Evolutionary conservation across 2,329 filamentous ascomycete species (phyloP).

Genomic region (Penicillium sp.): DNA sequence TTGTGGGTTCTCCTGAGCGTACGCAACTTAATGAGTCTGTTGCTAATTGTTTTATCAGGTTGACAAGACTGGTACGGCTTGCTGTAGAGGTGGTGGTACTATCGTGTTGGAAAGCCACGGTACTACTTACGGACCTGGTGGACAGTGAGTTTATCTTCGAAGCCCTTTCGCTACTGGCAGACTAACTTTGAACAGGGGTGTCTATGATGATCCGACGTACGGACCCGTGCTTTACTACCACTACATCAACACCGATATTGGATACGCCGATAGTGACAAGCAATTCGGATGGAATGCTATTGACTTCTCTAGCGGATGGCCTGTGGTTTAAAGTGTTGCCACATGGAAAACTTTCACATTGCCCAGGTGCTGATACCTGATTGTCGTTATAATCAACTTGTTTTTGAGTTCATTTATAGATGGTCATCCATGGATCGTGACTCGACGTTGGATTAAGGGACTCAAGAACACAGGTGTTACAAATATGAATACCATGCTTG

Average conservation of each 20-base stretch:
- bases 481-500: too few species aligned
- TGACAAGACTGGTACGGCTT: slow-evolving; percentile 55
- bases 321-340: slow-evolving; percentile 32
- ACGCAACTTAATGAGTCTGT: background rate
- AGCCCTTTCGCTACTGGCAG: background rate
- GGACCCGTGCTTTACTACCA: slow-evolving; percentile 64
- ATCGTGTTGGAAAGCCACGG: slow-evolving; percentile 61
- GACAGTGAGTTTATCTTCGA: slow-evolving; percentile 53
- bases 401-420: background rate
- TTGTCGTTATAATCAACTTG: too few species aligned
- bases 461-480: too few species aligned
- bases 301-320: slow-evolving; percentile 48
- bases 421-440: background rate
- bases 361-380: background rate
- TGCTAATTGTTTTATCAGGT: slow-evolving; percentile 25
- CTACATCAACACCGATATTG: slow-evolving; percentile 57
- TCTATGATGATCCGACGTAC: slow-evolving; percentile 33
- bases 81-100: slow-evolving; percentile 59
- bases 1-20: slow-evolving; percentile 38
- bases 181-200: slow-evolving; percentile 25
- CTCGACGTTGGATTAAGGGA: background rate
- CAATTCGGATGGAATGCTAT: slow-evolving; percentile 50
- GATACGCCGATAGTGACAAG: slow-evolving; percentile 50
- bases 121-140: slow-evolving; percentile 64
- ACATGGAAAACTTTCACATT: background rate